Percentiles rank a stretch among this genome's conserved stretches.
phyloP scores from a whole-genome alignment of 768 basidiomycete genomes.

The Termitomyces sp. region DNA sequence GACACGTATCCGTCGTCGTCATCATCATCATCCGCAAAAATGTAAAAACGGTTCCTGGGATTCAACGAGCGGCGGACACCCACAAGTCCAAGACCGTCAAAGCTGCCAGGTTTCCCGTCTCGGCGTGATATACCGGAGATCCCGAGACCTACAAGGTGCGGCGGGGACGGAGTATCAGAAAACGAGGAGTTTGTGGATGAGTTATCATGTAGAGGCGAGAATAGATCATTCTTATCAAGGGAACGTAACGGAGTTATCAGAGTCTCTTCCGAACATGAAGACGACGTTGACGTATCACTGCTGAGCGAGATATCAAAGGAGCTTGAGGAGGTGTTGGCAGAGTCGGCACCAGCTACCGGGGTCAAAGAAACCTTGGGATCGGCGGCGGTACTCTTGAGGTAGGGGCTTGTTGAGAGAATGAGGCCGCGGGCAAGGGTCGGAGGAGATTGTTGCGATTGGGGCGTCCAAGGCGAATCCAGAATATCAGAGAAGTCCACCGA shows the following conservation, averaged over 20 bases:
- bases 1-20: slow-evolving; percentile 7
- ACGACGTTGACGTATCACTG: slow-evolving; percentile 11
- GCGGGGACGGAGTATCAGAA: neutral
- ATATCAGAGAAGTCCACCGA: neutral
- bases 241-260: neutral
- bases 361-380: slow-evolving; percentile 2
- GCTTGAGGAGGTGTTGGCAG: neutral
- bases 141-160: slow-evolving; percentile 8
- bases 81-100: slow-evolving; percentile 12
- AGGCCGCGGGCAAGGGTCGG: neutral
- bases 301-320: slow-evolving; percentile 7
- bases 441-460: neutral
- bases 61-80: slow-evolving; percentile 9
- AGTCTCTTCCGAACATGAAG: slow-evolving; percentile 6
- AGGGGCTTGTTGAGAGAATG: slow-evolving; percentile 2
- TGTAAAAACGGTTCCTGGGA: neutral
- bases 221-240: slow-evolving; percentile 1
- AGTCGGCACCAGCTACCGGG: neutral
- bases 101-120: slow-evolving; percentile 4
- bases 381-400: slow-evolving; percentile 4
- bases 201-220: slow-evolving; percentile 3
- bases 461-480: neutral
- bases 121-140: slow-evolving; percentile 12
- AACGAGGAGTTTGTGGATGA: neutral
- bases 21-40: neutral